Conservation (phyloP, 2,329 filamentous ascomycete genomes). For the Penicillium sp. region DNA sequence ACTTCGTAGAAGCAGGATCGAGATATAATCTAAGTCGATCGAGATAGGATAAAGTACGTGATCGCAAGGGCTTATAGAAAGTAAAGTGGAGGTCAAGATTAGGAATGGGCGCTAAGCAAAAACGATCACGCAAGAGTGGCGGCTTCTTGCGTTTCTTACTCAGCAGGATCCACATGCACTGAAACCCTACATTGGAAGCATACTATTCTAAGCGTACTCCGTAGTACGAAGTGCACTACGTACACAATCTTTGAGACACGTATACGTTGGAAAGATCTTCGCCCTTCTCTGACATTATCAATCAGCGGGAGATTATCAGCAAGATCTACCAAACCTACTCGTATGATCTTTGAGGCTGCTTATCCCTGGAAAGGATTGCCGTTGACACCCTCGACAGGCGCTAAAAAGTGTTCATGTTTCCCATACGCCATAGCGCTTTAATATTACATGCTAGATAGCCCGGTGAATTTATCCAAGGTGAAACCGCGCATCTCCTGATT, state of each 20-base stretch:
- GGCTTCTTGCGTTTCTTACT: constrained; percentile 19
- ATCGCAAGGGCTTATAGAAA: background rate
- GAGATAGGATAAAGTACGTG: background rate
- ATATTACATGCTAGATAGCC: constrained; percentile 21
- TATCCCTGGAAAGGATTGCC: background rate
- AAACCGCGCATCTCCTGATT: constrained; percentile 31
- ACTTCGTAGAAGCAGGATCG: background rate
- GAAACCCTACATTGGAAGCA: too few relatives aligned
- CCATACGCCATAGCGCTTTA: constrained; percentile 15
- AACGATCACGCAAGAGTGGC: constrained; percentile 33
- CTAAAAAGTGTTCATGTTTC: constrained; percentile 9
- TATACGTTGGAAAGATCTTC: background rate
- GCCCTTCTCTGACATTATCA: background rate
- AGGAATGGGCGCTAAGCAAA: constrained; percentile 20
- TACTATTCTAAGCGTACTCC: too few relatives aligned
- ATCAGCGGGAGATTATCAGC: background rate
- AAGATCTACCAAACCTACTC: background rate
- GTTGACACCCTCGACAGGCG: background rate
- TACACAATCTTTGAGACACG: too few relatives aligned
- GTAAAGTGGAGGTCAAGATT: constrained; percentile 20
- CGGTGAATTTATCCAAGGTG: constrained; percentile 17
- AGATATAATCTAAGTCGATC: background rate
- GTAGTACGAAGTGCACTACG: too few relatives aligned
- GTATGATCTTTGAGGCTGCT: background rate
- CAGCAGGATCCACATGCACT: background rate